Percentiles rank a stretch among this genome's conserved stretches.
Evolutionary conservation across 768 basidiomycete species (phyloP).

Genomic region (Naganishia friedmannii): DNA sequence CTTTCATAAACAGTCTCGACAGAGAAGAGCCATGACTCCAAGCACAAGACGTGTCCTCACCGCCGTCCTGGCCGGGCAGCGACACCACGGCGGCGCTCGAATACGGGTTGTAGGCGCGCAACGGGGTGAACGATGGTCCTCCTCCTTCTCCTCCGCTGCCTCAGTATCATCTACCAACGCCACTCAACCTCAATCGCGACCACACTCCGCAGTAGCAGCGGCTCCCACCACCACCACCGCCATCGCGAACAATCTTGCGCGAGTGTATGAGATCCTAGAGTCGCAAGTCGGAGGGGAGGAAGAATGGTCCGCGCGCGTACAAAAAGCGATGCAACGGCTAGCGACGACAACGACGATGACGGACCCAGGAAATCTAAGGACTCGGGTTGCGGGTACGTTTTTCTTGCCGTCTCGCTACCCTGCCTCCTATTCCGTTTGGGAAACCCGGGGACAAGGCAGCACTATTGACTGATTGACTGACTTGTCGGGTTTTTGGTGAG

Average conservation of each 20-base stretch:
- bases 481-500: too few species aligned
- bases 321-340: constrained; percentile 33
- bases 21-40: too few species aligned
- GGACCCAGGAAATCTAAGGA: too few species aligned
- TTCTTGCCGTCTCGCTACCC: not conserved
- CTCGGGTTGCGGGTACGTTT: constrained; percentile 6
- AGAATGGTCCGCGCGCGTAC: constrained; percentile 36
- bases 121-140: not conserved
- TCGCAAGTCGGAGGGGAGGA: constrained; percentile 42
- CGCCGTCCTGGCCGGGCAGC: too few species aligned
- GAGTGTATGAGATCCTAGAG: constrained; percentile 31
- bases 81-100: too few species aligned
- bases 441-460: too few species aligned
- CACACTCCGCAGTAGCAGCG: not conserved
- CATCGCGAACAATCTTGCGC: not conserved
- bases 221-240: not conserved
- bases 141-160: not conserved
- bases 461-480: too few species aligned
- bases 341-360: too few species aligned
- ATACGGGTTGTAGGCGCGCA: not conserved
- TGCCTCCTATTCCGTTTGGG: too few species aligned
- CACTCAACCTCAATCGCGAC: not conserved
- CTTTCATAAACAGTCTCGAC: too few species aligned
- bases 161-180: not conserved
- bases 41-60: too few species aligned